Base-by-base conservation (phyloP, 371 early-diverging fungal species). In the Basidiobolus meristosporus region DNA sequence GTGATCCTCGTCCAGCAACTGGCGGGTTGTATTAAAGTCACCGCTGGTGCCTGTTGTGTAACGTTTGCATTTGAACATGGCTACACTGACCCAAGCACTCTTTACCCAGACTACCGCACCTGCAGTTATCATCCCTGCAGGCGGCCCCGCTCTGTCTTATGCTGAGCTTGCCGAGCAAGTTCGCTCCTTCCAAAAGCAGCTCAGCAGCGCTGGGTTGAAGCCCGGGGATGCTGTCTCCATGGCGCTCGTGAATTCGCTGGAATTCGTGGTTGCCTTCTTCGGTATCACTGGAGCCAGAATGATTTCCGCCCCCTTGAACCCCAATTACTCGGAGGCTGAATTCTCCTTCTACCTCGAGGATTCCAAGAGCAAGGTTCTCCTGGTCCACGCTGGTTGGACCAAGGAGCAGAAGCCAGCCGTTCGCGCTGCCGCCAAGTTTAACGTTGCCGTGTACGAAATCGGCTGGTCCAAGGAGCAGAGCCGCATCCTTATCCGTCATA, bases 341-440 rank as follows among this genome's bases (percentile, higher is more conserved):
- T 64, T 86, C 33, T 69, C 67, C 36, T 85, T 79, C 50, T 84
- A 84, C 42, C 46, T 90, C n/a, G 64, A 75, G 26, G 84, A 82
- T 48, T 66, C 80, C 7, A 52, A 66, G 31, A 58, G 68, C 31
- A 61, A 60, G 7, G 65, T 70, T 16, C 58, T 86, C 29, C 59
- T 87, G 23, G 65, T 83, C 1, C 71, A 77, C 7, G 54, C 52
- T 20, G 73, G 63, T 10, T 46, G 65, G 15, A 26, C 45, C 2
- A 54, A 62, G 9, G 51, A 61, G n/a, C 47, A 53, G 23, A 63
- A 57, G 36, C 54, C 72, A 4, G 75, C 77, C 32, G 62, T 76
- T 17, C 50, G 48, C 29, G 80, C 80, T n/a, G 80, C 80, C 1
- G 57, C 47, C 14, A 54, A 63, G 15, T 62, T 68, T 38, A 58